phyloP scores from a whole-genome alignment of 148 eudicot genomes.

The Camellia granthamiana region DNA sequence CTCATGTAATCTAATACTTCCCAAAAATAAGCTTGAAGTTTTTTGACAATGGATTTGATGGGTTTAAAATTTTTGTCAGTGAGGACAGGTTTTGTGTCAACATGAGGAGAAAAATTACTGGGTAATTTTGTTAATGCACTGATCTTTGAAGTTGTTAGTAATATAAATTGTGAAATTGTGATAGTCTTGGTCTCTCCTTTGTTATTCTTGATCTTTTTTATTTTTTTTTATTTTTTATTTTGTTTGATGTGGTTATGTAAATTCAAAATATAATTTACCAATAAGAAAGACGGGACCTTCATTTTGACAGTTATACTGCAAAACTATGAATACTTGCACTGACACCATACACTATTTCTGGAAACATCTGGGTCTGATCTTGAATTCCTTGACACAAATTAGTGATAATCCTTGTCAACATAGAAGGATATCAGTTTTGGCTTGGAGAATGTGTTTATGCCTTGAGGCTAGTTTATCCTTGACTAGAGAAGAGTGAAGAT shows the following conservation, averaged over 20 bases:
- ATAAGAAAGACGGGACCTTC: not conserved
- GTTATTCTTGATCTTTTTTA: not conserved
- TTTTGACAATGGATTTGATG: not conserved
- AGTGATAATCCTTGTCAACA: no score
- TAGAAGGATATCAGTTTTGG: no score
- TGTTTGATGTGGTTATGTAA: not conserved
- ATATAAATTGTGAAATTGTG: not conserved
- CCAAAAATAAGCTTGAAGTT: not conserved
- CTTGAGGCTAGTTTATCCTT: no score
- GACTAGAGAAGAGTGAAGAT: no score
- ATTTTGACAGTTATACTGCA: no score
- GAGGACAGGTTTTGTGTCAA: conserved; percentile 1
- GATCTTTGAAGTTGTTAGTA: conserved; percentile 11
- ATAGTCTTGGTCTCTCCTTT: not conserved
- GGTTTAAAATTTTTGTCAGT: not conserved
- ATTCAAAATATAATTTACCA: not conserved
- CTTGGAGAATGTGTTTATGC: no score
- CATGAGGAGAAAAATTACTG: conserved; percentile 10
- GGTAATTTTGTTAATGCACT: conserved; percentile 6
- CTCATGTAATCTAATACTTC: not conserved
- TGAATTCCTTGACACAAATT: no score
- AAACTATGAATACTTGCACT: no score
- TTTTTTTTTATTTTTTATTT: not conserved
- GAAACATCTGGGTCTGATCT: no score
- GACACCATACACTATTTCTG: no score